phyloP scores from a whole-genome alignment of 495 filamentous ascomycete genomes.

The Apodospora peruviana region DNA sequence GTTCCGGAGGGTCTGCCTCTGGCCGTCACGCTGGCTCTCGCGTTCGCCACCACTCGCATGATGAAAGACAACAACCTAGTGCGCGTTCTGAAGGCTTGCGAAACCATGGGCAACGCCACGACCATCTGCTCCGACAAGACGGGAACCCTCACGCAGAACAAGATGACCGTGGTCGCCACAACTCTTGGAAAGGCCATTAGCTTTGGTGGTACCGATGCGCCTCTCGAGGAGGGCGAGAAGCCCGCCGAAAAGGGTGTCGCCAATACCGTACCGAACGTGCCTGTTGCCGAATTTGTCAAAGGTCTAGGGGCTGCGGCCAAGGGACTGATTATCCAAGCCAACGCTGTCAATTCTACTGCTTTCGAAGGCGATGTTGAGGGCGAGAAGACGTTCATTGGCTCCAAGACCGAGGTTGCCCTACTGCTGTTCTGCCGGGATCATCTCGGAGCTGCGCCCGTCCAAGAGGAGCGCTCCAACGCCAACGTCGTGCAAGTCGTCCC shows the following conservation, averaged over 20 bases:
- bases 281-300: conserved; percentile 24
- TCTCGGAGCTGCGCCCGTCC: conserved; percentile 64
- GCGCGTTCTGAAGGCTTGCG: conserved; percentile 82
- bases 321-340: conserved; percentile 63
- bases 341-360: conserved; percentile 81
- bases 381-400: conserved; percentile 69
- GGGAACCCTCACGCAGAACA: conserved; percentile 89
- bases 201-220: conserved; percentile 49
- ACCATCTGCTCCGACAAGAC: conserved; percentile 97
- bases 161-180: conserved; percentile 81
- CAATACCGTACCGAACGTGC: conserved; percentile 26
- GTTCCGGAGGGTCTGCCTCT: conserved; percentile 91
- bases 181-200: conserved; percentile 63
- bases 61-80: conserved; percentile 93
- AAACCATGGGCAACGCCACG: conserved; percentile 97
- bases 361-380: conserved; percentile 82
- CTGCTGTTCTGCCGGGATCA: conserved; percentile 67
- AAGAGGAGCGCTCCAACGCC: conserved; percentile 65
- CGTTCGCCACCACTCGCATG: conserved; percentile 93
- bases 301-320: conserved; percentile 55
- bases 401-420: conserved; percentile 85
- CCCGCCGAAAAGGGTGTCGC: conserved; percentile 23
- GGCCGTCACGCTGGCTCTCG: conserved; percentile 90
- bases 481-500: conserved; percentile 69
- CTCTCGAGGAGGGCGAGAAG: conserved; percentile 18